phyloP scores from a whole-genome alignment of 2,329 filamentous ascomycete species.

The Phaeosphaeria sp. region DNA sequence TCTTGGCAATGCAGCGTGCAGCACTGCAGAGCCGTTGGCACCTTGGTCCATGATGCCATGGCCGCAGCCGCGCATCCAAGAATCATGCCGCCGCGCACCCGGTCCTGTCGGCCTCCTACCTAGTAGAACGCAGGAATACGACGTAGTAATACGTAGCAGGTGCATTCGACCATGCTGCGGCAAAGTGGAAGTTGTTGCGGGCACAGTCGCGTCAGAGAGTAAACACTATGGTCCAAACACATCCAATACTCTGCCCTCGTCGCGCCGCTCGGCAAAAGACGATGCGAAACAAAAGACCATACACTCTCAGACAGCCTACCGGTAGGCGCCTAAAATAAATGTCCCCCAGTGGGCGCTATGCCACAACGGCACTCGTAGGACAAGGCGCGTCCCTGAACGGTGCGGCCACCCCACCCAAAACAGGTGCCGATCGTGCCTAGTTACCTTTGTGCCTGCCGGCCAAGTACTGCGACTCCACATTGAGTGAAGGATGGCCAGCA shows the following conservation, averaged over 20 bases:
- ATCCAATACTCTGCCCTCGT: not conserved
- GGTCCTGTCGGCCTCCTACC: not conserved
- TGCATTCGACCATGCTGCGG: not conserved
- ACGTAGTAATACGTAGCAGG: no score
- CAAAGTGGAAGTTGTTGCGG: not conserved
- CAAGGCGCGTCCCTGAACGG: not conserved
- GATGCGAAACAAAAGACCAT: conserved; percentile 23
- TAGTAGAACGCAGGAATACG: no score
- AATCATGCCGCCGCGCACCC: not conserved
- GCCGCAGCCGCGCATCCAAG: conserved; percentile 7
- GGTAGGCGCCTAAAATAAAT: conserved; percentile 31
- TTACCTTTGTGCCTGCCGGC: conserved; percentile 5
- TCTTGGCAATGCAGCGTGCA: conserved; percentile 16
- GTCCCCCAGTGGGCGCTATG: conserved; percentile 3
- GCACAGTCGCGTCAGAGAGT: not conserved
- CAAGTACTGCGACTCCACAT: not conserved
- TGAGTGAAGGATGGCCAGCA: not conserved
- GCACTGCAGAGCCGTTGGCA: no score
- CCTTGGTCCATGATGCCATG: conserved; percentile 18
- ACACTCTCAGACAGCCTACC: conserved; percentile 22
- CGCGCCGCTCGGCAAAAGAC: not conserved
- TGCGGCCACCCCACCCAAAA: conserved; percentile 21
- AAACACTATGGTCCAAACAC: not conserved
- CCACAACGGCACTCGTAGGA: not conserved
- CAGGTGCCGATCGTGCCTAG: conserved; percentile 4